A percentile compares a stretch with the other conserved stretches of the same genome.
Evolutionary conservation across 768 basidiomycete species (phyloP).

Genomic region (Tubosaeta sp.): DNA sequence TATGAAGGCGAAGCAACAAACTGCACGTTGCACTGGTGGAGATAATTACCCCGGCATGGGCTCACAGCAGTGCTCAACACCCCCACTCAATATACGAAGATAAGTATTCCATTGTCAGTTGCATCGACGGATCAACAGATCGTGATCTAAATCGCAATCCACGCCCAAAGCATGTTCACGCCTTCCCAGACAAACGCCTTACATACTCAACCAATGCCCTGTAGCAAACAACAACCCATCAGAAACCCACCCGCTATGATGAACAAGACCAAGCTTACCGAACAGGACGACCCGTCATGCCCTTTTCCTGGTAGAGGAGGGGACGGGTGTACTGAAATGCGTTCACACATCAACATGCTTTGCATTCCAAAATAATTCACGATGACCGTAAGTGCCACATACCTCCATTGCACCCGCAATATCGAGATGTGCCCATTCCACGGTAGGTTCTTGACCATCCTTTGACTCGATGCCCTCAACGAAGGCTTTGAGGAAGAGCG

Average conservation of each 20-base stretch:
- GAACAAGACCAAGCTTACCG: constrained; percentile 43
- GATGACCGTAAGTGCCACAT: constrained; percentile 20
- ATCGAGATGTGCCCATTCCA: constrained; percentile 87
- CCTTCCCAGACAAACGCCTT: constrained; percentile 22
- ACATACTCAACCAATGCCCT: constrained; percentile 34
- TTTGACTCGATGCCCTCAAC: constrained; percentile 68
- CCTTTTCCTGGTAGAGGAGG: constrained; percentile 61
- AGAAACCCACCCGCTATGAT: not conserved
- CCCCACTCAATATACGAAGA: too few relatives aligned
- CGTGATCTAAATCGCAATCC: not conserved
- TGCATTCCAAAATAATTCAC: not conserved
- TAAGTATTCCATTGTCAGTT: not conserved
- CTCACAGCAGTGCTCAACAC: too few relatives aligned
- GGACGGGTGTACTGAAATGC: constrained; percentile 43
- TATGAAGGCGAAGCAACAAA: too few relatives aligned
- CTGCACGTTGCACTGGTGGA: too few relatives aligned
- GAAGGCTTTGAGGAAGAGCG: constrained; percentile 82
- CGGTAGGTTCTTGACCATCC: constrained; percentile 46
- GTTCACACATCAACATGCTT: not conserved
- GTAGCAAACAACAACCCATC: not conserved
- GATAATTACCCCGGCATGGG: too few relatives aligned
- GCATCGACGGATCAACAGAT: constrained; percentile 1
- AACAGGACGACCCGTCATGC: constrained; percentile 79
- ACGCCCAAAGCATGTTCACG: constrained; percentile 3
- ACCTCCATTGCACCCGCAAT: constrained; percentile 80